Conservation (phyloP, 2,329 filamentous ascomycete genomes). For the Emydomyces testavorans region DNA sequence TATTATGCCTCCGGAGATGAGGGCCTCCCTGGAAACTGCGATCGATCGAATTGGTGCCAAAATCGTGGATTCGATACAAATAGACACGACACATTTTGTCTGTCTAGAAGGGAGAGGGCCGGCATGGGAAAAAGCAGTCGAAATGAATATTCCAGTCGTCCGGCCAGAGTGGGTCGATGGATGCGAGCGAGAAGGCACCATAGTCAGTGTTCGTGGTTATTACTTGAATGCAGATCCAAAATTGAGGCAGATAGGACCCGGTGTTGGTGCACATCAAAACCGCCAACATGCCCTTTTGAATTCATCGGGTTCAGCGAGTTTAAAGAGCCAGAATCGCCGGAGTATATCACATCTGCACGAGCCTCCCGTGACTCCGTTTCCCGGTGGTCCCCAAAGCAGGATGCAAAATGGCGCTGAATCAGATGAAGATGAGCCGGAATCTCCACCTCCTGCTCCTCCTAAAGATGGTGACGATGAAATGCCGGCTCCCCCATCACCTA, state of each 20-base stretch:
- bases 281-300: slow-evolving; percentile 13
- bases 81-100: slow-evolving; percentile 97
- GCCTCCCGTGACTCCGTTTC: slow-evolving; percentile 21
- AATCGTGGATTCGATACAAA: slow-evolving; percentile 76
- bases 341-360: slow-evolving; percentile 11
- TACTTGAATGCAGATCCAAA: slow-evolving; percentile 79
- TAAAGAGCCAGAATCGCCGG: slow-evolving; percentile 4
- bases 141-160: slow-evolving; percentile 96
- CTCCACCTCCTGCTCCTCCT: slow-evolving; percentile 17
- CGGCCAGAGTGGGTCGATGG: slow-evolving; percentile 94
- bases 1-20: slow-evolving; percentile 60
- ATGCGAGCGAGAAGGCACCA: slow-evolving; percentile 85
- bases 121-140: slow-evolving; percentile 89
- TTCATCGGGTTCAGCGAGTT: neutral
- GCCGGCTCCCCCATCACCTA: neutral
- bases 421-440: slow-evolving; percentile 12
- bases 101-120: slow-evolving; percentile 84
- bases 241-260: slow-evolving; percentile 40
- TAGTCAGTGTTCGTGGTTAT: slow-evolving; percentile 88
- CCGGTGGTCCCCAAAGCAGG: slow-evolving; percentile 15
- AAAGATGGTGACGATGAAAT: slow-evolving; percentile 15
- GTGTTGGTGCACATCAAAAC: slow-evolving; percentile 18
- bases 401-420: slow-evolving; percentile 9
- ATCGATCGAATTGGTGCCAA: slow-evolving; percentile 86
- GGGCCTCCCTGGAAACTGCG: slow-evolving; percentile 61